Percentiles rank a stretch among this genome's conserved stretches.
These are phyloP conservation scores for Aspergillus floridensis DNA, from an alignment of 2,329 filamentous ascomycete genomes.

Conservation along the genomic window DNA sequence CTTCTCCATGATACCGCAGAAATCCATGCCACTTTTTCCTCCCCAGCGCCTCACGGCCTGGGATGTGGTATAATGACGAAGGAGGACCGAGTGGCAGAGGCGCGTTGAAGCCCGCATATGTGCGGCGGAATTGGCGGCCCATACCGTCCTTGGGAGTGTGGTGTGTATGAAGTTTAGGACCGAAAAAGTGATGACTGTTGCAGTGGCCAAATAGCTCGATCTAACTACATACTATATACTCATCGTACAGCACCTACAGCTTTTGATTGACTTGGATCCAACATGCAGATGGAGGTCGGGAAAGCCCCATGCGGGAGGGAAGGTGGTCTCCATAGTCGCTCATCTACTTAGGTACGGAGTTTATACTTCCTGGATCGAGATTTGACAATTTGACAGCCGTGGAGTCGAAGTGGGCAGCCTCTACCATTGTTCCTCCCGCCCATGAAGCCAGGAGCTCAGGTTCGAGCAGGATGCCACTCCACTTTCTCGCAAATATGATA, in stretches of 20 bases:
- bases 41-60: not conserved
- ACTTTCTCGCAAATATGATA: slow-evolving; percentile 18
- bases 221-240: not conserved
- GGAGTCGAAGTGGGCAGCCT: slow-evolving; percentile 22
- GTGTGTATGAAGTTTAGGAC: not conserved
- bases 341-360: slow-evolving; percentile 1
- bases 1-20: not conserved
- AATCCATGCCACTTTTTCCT: not conserved
- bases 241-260: too few relatives aligned
- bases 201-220: not conserved
- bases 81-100: not conserved
- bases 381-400: slow-evolving; percentile 16
- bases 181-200: not conserved
- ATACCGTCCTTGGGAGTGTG: not conserved
- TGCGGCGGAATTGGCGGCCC: not conserved
- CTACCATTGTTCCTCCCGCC: slow-evolving; percentile 14
- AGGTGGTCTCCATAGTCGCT: not conserved
- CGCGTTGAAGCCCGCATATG: not conserved
- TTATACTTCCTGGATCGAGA: slow-evolving; percentile 7
- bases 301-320: not conserved
- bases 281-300: not conserved
- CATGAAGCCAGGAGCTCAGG: slow-evolving; percentile 15
- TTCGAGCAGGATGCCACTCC: slow-evolving; percentile 17
- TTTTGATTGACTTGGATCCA: not conserved
- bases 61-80: not conserved